Percentiles rank a stretch among this genome's conserved stretches.
These are phyloP conservation scores for Aureobasidium sp. DNA, from an alignment of 2,329 filamentous ascomycete genomes.

Conservation along the genomic window DNA sequence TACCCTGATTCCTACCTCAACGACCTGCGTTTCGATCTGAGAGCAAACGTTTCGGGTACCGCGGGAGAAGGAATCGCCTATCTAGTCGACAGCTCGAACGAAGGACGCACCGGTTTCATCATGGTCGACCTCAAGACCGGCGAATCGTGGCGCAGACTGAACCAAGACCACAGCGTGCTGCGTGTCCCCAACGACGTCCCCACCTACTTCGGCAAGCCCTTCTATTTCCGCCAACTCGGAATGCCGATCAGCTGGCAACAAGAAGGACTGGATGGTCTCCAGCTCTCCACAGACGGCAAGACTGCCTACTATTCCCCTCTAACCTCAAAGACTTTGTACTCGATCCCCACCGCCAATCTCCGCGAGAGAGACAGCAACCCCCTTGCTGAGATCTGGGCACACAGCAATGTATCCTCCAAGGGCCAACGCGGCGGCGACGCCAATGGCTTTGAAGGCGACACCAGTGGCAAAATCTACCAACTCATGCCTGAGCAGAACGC, in stretches of 20 bases:
- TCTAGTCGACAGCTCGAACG: slow-evolving; percentile 40
- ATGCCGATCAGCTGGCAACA: slow-evolving; percentile 22
- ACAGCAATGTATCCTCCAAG: slow-evolving; percentile 41
- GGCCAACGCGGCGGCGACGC: slow-evolving; percentile 41
- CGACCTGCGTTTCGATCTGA: slow-evolving; percentile 42
- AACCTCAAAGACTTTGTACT: slow-evolving; percentile 32
- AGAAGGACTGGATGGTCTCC: slow-evolving; percentile 38
- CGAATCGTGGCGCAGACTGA: slow-evolving; percentile 36
- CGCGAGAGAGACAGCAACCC: slow-evolving; percentile 27
- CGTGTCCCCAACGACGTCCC: slow-evolving; percentile 28
- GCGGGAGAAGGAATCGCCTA: slow-evolving; percentile 39
- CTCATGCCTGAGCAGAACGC: slow-evolving; percentile 42
- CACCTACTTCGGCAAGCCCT: slow-evolving; percentile 27
- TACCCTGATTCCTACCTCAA: slow-evolving; percentile 43
- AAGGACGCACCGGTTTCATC: slow-evolving; percentile 42
- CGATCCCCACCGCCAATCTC: slow-evolving; percentile 27
- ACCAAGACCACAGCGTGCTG: slow-evolving; percentile 28
- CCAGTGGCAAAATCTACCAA: slow-evolving; percentile 40
- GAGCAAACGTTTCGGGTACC: slow-evolving; percentile 32
- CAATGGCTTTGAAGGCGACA: slow-evolving; percentile 41
- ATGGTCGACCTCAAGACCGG: slow-evolving; percentile 39
- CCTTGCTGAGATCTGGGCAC: slow-evolving; percentile 35
- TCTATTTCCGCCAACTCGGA: slow-evolving; percentile 25
- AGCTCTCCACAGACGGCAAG: slow-evolving; percentile 38
- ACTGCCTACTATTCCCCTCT: slow-evolving; percentile 40